A percentile compares a stretch with the other conserved stretches of the same genome.
Conservation (phyloP, 495 filamentous ascomycete species). For the Copromyces sp. region DNA sequence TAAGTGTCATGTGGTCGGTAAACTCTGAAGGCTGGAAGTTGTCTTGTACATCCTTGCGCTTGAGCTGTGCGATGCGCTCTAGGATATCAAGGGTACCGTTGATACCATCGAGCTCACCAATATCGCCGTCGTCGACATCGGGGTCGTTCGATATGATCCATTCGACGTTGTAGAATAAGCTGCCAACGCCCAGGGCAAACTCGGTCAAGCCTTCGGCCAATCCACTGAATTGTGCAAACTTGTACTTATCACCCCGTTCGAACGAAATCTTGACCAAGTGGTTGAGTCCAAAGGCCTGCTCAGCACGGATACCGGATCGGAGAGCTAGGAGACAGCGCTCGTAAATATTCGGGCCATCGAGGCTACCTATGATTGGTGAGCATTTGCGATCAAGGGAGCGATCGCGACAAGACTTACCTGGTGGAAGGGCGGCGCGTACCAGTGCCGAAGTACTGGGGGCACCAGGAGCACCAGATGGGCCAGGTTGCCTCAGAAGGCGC, state of each 20-base stretch:
- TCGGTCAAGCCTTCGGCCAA: constrained; percentile 82
- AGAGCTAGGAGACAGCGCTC: constrained; percentile 71
- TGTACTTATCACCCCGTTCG: constrained; percentile 89
- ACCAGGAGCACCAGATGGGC: constrained; percentile 8
- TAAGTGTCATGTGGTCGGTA: constrained; percentile 55
- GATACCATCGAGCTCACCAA: constrained; percentile 57
- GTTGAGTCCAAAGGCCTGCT: constrained; percentile 81
- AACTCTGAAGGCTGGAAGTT: constrained; percentile 66
- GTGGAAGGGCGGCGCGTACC: constrained; percentile 13
- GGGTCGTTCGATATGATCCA: constrained; percentile 68
- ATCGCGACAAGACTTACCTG: constrained; percentile 10
- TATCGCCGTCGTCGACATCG: constrained; percentile 38
- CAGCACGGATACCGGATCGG: constrained; percentile 65
- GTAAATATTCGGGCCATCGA: constrained; percentile 77
- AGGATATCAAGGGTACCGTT: constrained; percentile 69
- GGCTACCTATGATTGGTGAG: constrained; percentile 38
- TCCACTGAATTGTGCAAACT: constrained; percentile 83
- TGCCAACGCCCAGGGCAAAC: constrained; percentile 63
- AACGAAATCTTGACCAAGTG: constrained; percentile 93
- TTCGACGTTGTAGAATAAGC: constrained; percentile 68
- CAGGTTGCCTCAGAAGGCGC: constrained; percentile 19
- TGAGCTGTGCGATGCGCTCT: constrained; percentile 49
- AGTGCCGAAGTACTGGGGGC: constrained; percentile 15
- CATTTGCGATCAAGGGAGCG: not conserved
- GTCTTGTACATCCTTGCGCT: constrained; percentile 48